Percentiles rank a stretch among this genome's conserved stretches.
Conservation (phyloP, 225 moss, liverwort and hornwort genomes). For the Pseudisothecium myosuroides region DNA sequence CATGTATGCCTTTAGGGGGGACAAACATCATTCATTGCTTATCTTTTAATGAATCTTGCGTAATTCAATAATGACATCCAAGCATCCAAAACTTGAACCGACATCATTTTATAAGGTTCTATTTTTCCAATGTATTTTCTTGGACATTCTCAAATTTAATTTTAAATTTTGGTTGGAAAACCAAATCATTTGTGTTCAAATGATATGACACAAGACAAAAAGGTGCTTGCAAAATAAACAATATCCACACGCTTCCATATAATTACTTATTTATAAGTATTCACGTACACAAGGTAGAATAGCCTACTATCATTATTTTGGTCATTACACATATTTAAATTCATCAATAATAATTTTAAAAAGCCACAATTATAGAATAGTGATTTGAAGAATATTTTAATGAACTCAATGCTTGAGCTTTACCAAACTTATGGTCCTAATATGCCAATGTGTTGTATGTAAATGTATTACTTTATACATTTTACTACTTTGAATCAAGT, state of each 20-base stretch:
- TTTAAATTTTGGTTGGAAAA: neutral
- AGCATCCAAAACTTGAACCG: neutral
- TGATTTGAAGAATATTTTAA: neutral
- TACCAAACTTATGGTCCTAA: no score
- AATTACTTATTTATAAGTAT: neutral
- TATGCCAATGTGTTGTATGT: no score
- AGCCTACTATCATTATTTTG: no score
- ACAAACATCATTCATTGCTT: no score
- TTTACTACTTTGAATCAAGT: no score
- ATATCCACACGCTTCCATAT: neutral
- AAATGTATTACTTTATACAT: no score
- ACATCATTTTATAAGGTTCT: neutral
- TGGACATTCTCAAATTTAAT: neutral
- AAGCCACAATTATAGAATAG: neutral
- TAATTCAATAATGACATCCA: neutral
- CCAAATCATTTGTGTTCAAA: neutral
- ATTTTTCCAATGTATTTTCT: no score
- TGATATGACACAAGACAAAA: rapidly evolving
- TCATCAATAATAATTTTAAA: neutral
- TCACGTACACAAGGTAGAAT: no score
- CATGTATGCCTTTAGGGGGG: rapidly evolving
- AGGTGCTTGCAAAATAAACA: neutral
- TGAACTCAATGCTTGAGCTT: no score
- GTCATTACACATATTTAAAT: neutral
- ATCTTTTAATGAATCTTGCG: neutral